These are phyloP conservation scores for Talaromyces ruber DNA, from an alignment of 495 filamentous ascomycete genomes.

Conservation along the genomic window DNA sequence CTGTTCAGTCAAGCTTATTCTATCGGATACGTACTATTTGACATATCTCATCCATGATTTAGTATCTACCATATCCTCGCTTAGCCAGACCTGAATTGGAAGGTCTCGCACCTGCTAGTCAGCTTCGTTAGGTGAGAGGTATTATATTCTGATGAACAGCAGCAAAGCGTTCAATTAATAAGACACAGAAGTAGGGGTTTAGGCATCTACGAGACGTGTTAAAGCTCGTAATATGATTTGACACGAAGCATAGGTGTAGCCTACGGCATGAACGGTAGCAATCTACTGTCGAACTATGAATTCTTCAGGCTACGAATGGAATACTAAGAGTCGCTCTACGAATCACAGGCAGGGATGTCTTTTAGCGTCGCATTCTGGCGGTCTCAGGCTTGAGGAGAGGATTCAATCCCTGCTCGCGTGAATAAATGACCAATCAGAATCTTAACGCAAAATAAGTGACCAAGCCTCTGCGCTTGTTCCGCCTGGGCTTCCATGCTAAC, in stretches of 20 bases:
- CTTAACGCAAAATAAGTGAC: neutral
- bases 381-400: neutral
- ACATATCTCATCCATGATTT: neutral
- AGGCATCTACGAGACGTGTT: neutral
- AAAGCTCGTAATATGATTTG: neutral
- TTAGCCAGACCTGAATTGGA: neutral
- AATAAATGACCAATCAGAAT: neutral
- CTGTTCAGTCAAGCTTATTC: neutral
- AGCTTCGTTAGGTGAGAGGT: neutral
- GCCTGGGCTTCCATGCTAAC: neutral
- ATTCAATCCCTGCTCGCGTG: neutral
- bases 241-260: neutral
- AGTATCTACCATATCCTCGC: neutral
- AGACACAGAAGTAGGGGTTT: neutral
- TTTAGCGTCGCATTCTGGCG: neutral
- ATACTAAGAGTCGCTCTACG: neutral
- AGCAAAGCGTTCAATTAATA: neutral
- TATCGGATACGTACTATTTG: neutral
- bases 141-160: neutral
- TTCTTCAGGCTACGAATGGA: neutral
- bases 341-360: neutral
- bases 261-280: neutral
- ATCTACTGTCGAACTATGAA: neutral
- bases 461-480: neutral
- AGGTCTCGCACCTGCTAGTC: neutral